phyloP scores from a whole-genome alignment of 2,329 filamentous ascomycete genomes.

The Coniochaeta sp. region DNA sequence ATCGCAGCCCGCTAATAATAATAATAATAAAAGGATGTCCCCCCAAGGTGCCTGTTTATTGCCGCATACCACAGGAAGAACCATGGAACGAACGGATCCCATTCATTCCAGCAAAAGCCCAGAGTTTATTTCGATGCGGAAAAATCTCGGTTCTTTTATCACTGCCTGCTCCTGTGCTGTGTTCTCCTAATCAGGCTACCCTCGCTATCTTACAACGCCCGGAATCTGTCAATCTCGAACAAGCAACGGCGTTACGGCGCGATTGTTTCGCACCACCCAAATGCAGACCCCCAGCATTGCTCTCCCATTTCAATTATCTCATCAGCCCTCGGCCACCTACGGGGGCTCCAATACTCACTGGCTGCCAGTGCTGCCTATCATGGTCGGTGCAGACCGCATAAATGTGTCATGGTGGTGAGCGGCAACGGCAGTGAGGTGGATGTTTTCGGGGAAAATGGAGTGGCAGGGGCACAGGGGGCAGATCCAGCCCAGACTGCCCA shows the following conservation, averaged over 20 bases:
- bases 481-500: too few species aligned
- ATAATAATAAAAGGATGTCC: conserved; percentile 1
- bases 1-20: neutral
- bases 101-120: neutral
- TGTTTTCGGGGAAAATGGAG: too few species aligned
- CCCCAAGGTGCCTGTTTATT: too few species aligned
- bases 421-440: too few species aligned
- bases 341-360: too few species aligned
- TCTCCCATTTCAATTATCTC: neutral
- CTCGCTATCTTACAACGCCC: too few species aligned
- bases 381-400: too few species aligned
- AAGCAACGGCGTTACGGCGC: neutral
- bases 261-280: neutral
- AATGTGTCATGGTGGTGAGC: too few species aligned
- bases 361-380: too few species aligned
- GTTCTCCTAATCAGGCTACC: neutral
- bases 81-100: neutral
- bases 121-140: neutral
- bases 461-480: too few species aligned
- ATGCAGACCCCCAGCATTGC: neutral
- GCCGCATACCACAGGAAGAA: neutral
- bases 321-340: neutral
- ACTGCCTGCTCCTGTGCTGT: too few species aligned
- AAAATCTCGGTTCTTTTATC: neutral
- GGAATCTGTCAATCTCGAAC: neutral